phyloP scores from a whole-genome alignment of 192 early-diverging fungal genomes.

The Umbelopsis sp. region DNA sequence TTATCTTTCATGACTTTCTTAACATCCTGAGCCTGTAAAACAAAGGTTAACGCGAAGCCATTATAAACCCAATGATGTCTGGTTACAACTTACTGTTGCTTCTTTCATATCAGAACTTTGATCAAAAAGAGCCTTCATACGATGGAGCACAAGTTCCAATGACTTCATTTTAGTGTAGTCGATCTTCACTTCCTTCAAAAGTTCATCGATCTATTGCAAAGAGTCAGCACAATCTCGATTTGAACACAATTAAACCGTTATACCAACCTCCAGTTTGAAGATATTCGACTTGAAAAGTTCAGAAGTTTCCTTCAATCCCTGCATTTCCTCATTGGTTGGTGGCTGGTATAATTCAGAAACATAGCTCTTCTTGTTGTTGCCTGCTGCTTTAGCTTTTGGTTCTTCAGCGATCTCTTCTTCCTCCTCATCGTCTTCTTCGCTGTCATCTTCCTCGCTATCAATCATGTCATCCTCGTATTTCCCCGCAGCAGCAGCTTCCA shows the following conservation, averaged over 20 bases:
- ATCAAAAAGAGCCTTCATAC: slow-evolving; percentile 72
- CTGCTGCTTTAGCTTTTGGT: slow-evolving; percentile 32
- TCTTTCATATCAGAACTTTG: slow-evolving; percentile 53
- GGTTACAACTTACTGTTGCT: slow-evolving; percentile 44
- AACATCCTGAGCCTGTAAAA: slow-evolving; percentile 46
- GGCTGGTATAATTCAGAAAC: slow-evolving; percentile 45
- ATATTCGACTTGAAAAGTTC: slow-evolving; percentile 90
- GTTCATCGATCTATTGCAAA: slow-evolving; percentile 64
- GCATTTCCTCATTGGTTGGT: slow-evolving; percentile 82
- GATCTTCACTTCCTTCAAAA: slow-evolving; percentile 65
- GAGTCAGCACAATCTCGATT: slow-evolving; percentile 31
- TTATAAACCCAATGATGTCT: slow-evolving; percentile 12
- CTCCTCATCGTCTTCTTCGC: slow-evolving; percentile 46
- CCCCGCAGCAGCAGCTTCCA: slow-evolving; percentile 22
- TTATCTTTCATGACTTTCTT: slow-evolving; percentile 54
- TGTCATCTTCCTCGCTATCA: slow-evolving; percentile 46
- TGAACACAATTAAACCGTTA: slow-evolving; percentile 33
- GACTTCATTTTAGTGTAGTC: slow-evolving; percentile 61
- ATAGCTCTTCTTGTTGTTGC: slow-evolving; percentile 37
- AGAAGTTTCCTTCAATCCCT: slow-evolving; percentile 78
- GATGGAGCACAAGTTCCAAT: slow-evolving; percentile 67
- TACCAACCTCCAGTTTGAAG: slow-evolving; percentile 80
- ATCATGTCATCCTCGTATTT: slow-evolving; percentile 47
- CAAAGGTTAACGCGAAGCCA: slow-evolving; percentile 22
- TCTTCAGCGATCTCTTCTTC: slow-evolving; percentile 39